Percentiles rank a stretch among this genome's conserved stretches.
Evolutionary conservation across 352 stramenopile species (phyloP).

Genomic region (Pythium brassicae): DNA sequence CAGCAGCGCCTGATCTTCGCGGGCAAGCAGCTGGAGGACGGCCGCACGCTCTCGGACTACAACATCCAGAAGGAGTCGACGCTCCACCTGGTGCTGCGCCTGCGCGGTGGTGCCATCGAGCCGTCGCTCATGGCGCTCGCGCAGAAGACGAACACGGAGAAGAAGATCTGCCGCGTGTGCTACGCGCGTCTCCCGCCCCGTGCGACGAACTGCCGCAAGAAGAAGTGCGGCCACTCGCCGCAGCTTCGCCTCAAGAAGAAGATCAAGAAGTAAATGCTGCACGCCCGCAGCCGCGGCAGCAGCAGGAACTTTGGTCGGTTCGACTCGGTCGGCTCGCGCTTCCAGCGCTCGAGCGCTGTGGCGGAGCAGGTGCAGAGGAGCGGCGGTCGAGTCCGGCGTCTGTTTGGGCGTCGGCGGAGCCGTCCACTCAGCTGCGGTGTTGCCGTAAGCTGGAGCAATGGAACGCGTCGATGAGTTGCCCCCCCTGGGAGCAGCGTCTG

Average conservation of each 20-base stretch:
- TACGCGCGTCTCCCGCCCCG: constrained; percentile 98
- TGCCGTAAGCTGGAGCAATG: constrained; percentile 5
- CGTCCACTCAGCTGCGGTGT: not conserved
- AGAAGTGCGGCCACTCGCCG: constrained; percentile 99
- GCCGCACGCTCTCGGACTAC: constrained; percentile 91
- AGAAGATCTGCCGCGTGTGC: constrained; percentile 99
- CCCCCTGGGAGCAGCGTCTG: constrained; percentile 6
- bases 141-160: constrained; percentile 99
- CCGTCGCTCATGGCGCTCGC: constrained; percentile 96
- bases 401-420: not conserved
- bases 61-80: constrained; percentile 98
- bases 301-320: not conserved
- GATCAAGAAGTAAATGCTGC: constrained; percentile 93
- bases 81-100: constrained; percentile 96
- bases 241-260: constrained; percentile 99
- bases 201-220: constrained; percentile 99
- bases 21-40: constrained; percentile 99
- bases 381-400: not conserved
- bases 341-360: not conserved
- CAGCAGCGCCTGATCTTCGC: constrained; percentile 99
- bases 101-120: constrained; percentile 93
- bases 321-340: not conserved
- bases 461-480: constrained; percentile 14
- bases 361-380: not conserved
- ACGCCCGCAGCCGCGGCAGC: constrained; percentile 1